Evolutionary conservation across 2,329 filamentous ascomycete species (phyloP).

Genomic region (Fusarium odoratissimum): DNA sequence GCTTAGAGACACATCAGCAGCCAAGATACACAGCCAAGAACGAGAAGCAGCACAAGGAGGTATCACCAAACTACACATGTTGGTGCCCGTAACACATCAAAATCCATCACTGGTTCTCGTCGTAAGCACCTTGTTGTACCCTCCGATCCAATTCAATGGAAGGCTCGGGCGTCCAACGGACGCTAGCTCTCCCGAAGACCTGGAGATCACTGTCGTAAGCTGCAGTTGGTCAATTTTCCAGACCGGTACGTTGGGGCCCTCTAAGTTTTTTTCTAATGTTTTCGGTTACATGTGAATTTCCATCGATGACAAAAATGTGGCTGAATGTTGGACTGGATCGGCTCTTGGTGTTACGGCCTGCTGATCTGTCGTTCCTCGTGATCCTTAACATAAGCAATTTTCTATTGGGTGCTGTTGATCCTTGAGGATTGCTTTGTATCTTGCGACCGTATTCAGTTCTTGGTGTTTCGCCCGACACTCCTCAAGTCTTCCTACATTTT

Average conservation of each 20-base stretch:
- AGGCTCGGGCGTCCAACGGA: neutral
- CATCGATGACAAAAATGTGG: conserved; percentile 2
- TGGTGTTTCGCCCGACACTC: conserved; percentile 1
- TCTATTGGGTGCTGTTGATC: neutral
- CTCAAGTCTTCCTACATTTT: neutral
- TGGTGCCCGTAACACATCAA: conserved; percentile 1
- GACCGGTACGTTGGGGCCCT: conserved; percentile 14
- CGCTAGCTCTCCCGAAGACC: conserved; percentile 21
- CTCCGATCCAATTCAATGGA: neutral
- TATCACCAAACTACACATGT: conserved; percentile 16
- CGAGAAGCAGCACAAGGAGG: neutral
- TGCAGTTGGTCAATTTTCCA: neutral
- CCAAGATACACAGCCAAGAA: conserved; percentile 8
- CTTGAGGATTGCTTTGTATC: neutral
- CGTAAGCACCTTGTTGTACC: conserved; percentile 31
- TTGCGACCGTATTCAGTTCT: neutral
- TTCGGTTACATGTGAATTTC: conserved; percentile 47
- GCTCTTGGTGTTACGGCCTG: neutral
- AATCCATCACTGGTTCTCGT: conserved; percentile 1
- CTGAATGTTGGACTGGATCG: neutral
- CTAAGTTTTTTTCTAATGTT: neutral
- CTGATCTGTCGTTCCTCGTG: conserved; percentile 15
- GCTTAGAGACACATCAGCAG: conserved; percentile 21
- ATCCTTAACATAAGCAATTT: neutral
- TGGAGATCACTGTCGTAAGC: conserved; percentile 6